Base-by-base conservation (phyloP, 1,284 basidiomycete genomes). In the Inonotus hispidus region DNA sequence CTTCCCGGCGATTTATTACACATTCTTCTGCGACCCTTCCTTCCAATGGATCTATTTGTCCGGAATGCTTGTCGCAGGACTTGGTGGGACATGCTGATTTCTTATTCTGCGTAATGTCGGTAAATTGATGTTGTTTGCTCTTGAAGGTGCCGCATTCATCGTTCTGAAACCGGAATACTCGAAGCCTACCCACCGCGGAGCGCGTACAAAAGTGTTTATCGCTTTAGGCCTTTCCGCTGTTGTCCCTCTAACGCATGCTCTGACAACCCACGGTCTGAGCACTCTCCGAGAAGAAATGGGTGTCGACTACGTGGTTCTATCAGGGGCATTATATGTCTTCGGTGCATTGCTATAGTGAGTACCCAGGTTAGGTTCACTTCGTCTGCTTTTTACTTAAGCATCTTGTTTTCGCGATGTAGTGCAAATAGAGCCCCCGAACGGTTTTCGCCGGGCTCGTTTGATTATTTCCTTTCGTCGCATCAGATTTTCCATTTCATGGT, bases 401-500 rank as follows among this genome's bases (percentile, higher is more conserved):
- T 67, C 71, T 70, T 67, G 62, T 68, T 27, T 21, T 21, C 41
- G 14, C 66, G 5, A 21, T 65, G 59, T 72, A 94, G 87, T 73
- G 92, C 92, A 41, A 86, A 87, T 66, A 82, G 92, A 57, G 80
- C 95, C 59, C 93, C 94, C 27, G 93, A 96, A 70, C 77, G 85
- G 32, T 79, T 88, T 64, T 78, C 79, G 10, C 92, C 92, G 0
- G 92, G 92, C 56, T 83, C 74, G 64, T 94, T 94, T 70, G 93
- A 96, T 75, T 81, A 83, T 70, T 80, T 94, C 66, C 83, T 88
- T 59, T 81, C 88, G 0, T 92, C 88, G 35, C 93, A 95, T 76
- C 88, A 90, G 73, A 89, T 95, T 68, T 96, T 97, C 73, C 94
- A 96, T 71, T 70, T 84, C 66, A 87, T 85, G 69, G 93, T 95